Conservation (phyloP, 139 green algal species). For the Chlorella sorokiniana region DNA sequence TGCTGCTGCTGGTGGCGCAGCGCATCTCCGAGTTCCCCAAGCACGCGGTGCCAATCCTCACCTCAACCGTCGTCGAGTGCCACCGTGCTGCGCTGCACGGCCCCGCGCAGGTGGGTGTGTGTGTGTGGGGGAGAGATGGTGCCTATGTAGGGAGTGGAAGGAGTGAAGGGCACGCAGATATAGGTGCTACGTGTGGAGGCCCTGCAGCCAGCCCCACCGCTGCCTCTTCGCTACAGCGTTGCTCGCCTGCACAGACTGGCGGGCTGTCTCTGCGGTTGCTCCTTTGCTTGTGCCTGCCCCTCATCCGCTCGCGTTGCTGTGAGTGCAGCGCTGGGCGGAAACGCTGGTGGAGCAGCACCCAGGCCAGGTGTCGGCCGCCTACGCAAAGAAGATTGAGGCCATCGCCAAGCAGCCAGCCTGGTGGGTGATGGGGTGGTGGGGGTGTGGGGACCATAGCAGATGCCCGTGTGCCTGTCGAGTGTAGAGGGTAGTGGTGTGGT, state of each 20-base stretch:
- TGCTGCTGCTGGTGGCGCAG: constrained; percentile 75
- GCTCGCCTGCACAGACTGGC: too few species aligned
- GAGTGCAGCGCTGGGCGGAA: constrained; percentile 66
- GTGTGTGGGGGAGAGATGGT: too few species aligned
- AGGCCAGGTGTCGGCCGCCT: constrained; percentile 67
- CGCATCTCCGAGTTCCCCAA: constrained; percentile 67
- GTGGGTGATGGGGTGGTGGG: constrained; percentile 14
- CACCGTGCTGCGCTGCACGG: constrained; percentile 74
- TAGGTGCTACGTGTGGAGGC: too few species aligned
- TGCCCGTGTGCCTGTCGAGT: neutral
- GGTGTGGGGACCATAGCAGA: too few species aligned
- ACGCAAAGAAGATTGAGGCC: constrained; percentile 85
- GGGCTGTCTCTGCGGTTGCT: too few species aligned
- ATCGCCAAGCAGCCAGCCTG: constrained; percentile 77
- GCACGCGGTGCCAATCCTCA: constrained; percentile 88
- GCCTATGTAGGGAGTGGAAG: too few species aligned
- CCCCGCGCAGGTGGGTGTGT: constrained; percentile 52
- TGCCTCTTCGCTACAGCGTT: too few species aligned
- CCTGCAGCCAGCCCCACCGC: too few species aligned
- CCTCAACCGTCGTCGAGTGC: constrained; percentile 87
- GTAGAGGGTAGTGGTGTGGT: neutral
- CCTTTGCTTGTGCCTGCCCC: too few species aligned
- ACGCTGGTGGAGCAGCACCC: constrained; percentile 81
- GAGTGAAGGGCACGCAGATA: too few species aligned
- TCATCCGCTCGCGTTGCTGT: neutral